These are phyloP conservation scores for Nevesoporus exiguus DNA, from an alignment of 768 basidiomycete species.

Conservation along the genomic window DNA sequence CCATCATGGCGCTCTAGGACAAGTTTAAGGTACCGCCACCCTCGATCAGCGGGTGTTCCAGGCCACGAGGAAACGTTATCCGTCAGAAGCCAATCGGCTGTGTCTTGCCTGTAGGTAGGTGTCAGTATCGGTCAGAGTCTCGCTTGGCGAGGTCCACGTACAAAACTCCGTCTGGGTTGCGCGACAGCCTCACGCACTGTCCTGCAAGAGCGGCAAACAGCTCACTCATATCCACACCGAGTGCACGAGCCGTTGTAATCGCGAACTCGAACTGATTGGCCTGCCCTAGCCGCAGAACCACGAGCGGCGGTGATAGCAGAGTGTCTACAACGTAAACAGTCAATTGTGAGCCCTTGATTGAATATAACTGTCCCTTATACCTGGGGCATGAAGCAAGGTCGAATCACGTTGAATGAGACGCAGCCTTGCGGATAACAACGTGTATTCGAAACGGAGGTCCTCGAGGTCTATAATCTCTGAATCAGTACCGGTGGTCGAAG, in stretches of 20 bases:
- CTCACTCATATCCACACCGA: slow-evolving; percentile 84
- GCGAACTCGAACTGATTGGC: slow-evolving; percentile 77
- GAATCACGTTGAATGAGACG: slow-evolving; percentile 71
- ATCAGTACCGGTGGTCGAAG: slow-evolving; percentile 59
- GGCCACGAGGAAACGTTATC: slow-evolving; percentile 82
- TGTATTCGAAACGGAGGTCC: slow-evolving; percentile 78
- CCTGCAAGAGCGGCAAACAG: slow-evolving; percentile 73
- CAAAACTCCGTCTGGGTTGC: slow-evolving; percentile 57
- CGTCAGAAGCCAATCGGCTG: slow-evolving; percentile 78
- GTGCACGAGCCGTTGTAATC: slow-evolving; percentile 66
- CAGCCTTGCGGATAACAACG: slow-evolving; percentile 72
- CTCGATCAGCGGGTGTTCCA: slow-evolving; percentile 74
- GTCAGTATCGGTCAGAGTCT: slow-evolving; percentile 2
- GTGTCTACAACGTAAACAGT: slow-evolving; percentile 41
- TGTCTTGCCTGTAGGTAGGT: slow-evolving; percentile 51
- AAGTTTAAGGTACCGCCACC: slow-evolving; percentile 85
- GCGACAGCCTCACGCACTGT: slow-evolving; percentile 75
- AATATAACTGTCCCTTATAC: slow-evolving; percentile 37
- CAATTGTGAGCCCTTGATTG: slow-evolving; percentile 12
- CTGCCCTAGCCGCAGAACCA: slow-evolving; percentile 78
- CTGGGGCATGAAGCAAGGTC: slow-evolving; percentile 54
- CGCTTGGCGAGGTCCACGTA: slow-evolving; percentile 33
- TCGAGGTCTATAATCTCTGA: slow-evolving; percentile 75
- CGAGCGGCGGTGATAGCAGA: slow-evolving; percentile 54
- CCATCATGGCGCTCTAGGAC: slow-evolving; percentile 77